Conservation (phyloP, 371 early-diverging fungal genomes). For the Funneliformis caledonium region DNA sequence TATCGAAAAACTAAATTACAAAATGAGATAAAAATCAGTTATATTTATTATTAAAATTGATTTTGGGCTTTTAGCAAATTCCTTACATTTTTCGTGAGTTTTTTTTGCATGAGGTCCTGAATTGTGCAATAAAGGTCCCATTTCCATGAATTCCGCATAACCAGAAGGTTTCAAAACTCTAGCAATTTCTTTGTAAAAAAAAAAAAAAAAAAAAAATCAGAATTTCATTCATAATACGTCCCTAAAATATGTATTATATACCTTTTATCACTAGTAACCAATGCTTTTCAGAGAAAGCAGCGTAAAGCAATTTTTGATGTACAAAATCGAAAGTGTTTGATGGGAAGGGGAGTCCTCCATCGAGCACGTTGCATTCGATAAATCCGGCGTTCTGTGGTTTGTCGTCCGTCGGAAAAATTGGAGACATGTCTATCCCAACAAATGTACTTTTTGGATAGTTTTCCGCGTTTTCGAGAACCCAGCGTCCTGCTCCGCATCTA, state of each 20-base stretch:
- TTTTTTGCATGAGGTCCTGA: neutral
- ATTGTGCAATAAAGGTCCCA: neutral
- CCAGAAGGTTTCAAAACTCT: slow-evolving; percentile 7
- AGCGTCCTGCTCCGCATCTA: neutral
- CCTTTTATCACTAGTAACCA: slow-evolving; percentile 29
- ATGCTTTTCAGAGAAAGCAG: slow-evolving; percentile 43
- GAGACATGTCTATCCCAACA: slow-evolving; percentile 14
- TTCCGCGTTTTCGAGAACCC: slow-evolving; percentile 42
- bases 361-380: slow-evolving; percentile 18
- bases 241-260: neutral
- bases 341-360: slow-evolving; percentile 45
- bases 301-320: slow-evolving; percentile 46
- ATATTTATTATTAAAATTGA: neutral
- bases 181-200: neutral
- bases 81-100: neutral
- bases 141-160: neutral
- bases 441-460: neutral
- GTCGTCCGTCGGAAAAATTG: neutral
- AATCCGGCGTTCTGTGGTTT: slow-evolving; percentile 27
- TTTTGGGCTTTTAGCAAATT: neutral
- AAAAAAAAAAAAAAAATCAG: too few relatives aligned
- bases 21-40: too few relatives aligned
- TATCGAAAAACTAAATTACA: neutral
- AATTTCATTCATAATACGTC: too few relatives aligned
- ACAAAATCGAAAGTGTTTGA: slow-evolving; percentile 51